Percentiles rank a stretch among this genome's conserved stretches.
These are phyloP conservation scores for Rhizopogon parksii DNA, from an alignment of 1,284 basidiomycete genomes.

Conservation along the genomic window DNA sequence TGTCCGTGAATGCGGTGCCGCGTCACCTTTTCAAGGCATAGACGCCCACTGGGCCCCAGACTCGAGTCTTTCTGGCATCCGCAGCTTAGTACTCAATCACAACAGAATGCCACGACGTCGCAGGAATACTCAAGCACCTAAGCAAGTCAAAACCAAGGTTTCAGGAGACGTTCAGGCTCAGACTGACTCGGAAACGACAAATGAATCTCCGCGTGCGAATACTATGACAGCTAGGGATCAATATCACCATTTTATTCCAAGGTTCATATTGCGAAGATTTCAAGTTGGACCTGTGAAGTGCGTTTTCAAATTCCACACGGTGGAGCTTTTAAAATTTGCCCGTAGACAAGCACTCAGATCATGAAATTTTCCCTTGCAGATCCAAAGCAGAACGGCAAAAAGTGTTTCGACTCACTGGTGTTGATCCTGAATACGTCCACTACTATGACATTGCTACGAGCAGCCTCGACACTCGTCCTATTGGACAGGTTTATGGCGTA, in stretches of 20 bases:
- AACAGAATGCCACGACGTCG: not conserved
- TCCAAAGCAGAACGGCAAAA: conserved; percentile 5
- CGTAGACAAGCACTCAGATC: too few relatives aligned
- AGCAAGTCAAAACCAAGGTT: not conserved
- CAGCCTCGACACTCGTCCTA: conserved; percentile 15
- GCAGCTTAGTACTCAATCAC: too few relatives aligned
- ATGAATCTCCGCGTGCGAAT: not conserved
- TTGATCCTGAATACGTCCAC: conserved; percentile 16
- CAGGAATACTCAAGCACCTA: not conserved
- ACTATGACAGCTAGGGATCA: not conserved
- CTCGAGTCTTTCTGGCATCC: too few relatives aligned
- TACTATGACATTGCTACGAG: conserved; percentile 21
- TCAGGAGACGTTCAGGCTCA: not conserved
- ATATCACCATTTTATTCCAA: conserved; percentile 11
- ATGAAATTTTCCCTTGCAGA: not conserved
- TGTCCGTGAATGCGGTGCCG: too few relatives aligned
- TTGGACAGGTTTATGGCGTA: conserved; percentile 23
- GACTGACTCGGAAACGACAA: too few relatives aligned
- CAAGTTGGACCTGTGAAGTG: conserved; percentile 8
- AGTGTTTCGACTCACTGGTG: conserved; percentile 4
- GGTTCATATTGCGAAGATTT: conserved; percentile 9
- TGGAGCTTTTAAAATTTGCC: too few relatives aligned
- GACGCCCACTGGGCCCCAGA: too few relatives aligned
- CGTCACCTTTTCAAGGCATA: too few relatives aligned
- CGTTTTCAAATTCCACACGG: not conserved